These are phyloP conservation scores for Geotrichum reessii DNA, from an alignment of 1,139 yeast species.

Conservation along the genomic window DNA sequence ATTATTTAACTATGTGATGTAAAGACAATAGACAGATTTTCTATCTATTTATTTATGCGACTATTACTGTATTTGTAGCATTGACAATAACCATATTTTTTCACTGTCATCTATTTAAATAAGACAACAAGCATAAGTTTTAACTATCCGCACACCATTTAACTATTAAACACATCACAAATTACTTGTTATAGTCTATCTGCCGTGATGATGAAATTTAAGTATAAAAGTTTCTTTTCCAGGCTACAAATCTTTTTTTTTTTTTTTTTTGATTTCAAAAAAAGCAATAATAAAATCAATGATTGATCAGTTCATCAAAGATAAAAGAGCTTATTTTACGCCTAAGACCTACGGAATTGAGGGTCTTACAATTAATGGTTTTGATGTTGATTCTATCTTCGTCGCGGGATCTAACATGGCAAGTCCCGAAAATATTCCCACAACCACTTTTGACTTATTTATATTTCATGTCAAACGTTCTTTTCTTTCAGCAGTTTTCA, in stretches of 20 bases:
- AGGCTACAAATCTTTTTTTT: background rate
- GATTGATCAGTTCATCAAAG: background rate
- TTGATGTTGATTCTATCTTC: slow-evolving; percentile 26
- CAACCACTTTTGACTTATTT: slow-evolving; percentile 24
- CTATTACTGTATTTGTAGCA: too few relatives aligned
- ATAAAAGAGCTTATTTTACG: slow-evolving; percentile 15
- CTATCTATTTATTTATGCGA: too few relatives aligned
- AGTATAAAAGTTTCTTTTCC: background rate
- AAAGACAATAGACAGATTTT: background rate
- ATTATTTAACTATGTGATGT: background rate
- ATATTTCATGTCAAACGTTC: slow-evolving; percentile 25
- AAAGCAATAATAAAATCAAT: background rate
- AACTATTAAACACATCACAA: background rate
- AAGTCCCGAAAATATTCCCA: slow-evolving; percentile 17
- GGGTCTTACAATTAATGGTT: slow-evolving; percentile 26
- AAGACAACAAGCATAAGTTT: too few relatives aligned
- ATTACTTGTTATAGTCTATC: background rate
- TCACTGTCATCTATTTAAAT: too few relatives aligned
- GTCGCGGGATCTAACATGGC: slow-evolving; percentile 28
- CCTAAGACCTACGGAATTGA: slow-evolving; percentile 28
- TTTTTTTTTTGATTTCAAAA: background rate
- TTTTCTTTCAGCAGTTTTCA: slow-evolving; percentile 13
- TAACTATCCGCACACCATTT: background rate
- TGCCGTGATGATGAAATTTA: background rate
- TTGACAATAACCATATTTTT: too few relatives aligned